Conservation (phyloP, 108 stramenopile species). For the Fragilariopsis cylindrus region DNA sequence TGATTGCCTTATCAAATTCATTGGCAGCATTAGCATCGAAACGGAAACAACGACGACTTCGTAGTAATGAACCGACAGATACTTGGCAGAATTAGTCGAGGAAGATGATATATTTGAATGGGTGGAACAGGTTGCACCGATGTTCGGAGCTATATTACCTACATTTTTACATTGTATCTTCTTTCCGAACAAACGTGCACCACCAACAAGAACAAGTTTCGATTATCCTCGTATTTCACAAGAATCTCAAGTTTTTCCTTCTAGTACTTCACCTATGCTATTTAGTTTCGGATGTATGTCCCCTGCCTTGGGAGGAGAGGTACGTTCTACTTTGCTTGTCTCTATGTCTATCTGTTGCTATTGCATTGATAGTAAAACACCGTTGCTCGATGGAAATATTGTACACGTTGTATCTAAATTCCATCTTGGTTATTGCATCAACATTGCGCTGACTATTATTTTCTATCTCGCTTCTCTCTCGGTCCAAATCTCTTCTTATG, state of each 20-base stretch:
- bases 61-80: not conserved
- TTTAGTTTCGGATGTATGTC: conserved; percentile 62
- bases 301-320: conserved; percentile 51
- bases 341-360: too few relatives aligned
- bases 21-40: conserved; percentile 22
- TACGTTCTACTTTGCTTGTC: conserved; percentile 1
- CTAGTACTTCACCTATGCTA: conserved; percentile 35
- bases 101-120: conserved; percentile 65
- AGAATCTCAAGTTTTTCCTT: conserved; percentile 44
- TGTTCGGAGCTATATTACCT: conserved; percentile 60
- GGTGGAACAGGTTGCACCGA: conserved; percentile 68
- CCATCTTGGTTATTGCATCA: not conserved
- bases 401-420: too few relatives aligned
- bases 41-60: conserved; percentile 24
- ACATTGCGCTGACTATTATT: not conserved
- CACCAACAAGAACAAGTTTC: conserved; percentile 60
- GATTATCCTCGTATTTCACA: conserved; percentile 43
- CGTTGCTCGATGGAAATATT: too few relatives aligned
- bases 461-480: conserved; percentile 23
- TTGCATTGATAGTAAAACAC: too few relatives aligned
- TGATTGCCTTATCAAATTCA: conserved; percentile 36
- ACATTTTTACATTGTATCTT: conserved; percentile 71
- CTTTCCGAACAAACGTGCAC: conserved; percentile 48
- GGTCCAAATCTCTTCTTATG: not conserved
- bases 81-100: conserved; percentile 18